phyloP scores from a whole-genome alignment of 1,139 yeast species.

The Pichia sp. region DNA sequence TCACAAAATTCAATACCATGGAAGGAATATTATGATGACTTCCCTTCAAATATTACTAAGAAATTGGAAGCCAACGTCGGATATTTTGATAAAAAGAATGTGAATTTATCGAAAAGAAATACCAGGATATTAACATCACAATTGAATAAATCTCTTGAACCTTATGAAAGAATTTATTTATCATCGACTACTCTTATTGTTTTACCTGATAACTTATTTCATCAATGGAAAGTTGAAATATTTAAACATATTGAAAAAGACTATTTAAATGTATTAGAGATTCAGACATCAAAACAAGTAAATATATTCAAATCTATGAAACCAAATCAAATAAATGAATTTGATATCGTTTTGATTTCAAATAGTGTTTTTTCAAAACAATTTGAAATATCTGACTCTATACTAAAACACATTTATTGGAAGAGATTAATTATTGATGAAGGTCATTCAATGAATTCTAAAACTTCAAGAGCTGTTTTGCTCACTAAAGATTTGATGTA shows the following conservation, averaged over 20 bases:
- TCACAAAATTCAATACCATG: constrained; percentile 49
- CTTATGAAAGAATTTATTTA: constrained; percentile 29
- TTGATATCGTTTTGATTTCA: constrained; percentile 51
- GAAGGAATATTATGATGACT: constrained; percentile 39
- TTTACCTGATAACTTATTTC: constrained; percentile 60
- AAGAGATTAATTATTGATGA: constrained; percentile 68
- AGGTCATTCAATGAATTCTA: constrained; percentile 58
- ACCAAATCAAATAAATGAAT: constrained; percentile 34
- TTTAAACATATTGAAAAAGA: constrained; percentile 44
- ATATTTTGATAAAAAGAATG: constrained; percentile 34
- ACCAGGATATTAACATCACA: not conserved
- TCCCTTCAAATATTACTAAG: constrained; percentile 41
- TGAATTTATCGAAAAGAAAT: constrained; percentile 3
- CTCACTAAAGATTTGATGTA: constrained; percentile 44
- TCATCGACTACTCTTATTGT: constrained; percentile 54
- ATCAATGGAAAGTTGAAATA: constrained; percentile 60
- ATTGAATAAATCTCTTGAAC: constrained; percentile 11
- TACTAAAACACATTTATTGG: constrained; percentile 49
- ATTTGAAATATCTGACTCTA: constrained; percentile 30
- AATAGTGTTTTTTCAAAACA: constrained; percentile 40
- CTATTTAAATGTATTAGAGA: constrained; percentile 33
- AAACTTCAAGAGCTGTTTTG: constrained; percentile 42
- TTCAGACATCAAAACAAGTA: constrained; percentile 18
- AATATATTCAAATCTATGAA: constrained; percentile 23
- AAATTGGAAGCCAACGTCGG: constrained; percentile 39